Evolutionary conservation across 176 grass and related monocot species (phyloP).

Genomic region (Chloris gayana): DNA sequence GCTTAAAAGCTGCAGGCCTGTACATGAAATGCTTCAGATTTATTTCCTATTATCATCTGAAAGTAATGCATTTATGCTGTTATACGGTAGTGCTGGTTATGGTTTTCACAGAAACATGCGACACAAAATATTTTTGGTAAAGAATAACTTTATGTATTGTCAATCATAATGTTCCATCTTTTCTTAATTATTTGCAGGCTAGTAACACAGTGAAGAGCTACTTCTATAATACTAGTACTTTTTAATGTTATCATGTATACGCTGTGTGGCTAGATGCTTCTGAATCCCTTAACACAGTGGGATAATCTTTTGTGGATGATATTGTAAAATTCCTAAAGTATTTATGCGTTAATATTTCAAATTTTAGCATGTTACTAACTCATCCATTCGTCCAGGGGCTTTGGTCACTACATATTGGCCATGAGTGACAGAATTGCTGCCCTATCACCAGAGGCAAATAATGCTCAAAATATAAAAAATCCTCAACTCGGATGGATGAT

Average conservation of each 20-base stretch:
- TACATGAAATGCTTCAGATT: too few relatives aligned
- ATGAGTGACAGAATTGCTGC: slow-evolving; percentile 51
- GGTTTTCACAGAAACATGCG: not conserved
- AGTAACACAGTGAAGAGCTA: not conserved
- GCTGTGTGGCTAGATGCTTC: not conserved
- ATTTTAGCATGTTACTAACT: not conserved
- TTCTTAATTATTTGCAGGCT: not conserved
- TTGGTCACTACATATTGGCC: slow-evolving; percentile 53
- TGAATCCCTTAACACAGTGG: not conserved
- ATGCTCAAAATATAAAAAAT: slow-evolving; percentile 53
- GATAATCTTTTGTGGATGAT: not conserved
- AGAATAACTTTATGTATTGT: not conserved
- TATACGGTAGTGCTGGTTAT: not conserved
- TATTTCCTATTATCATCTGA: too few relatives aligned
- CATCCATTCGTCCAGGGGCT: slow-evolving; percentile 42
- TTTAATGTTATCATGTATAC: not conserved
- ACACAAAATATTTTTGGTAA: not conserved
- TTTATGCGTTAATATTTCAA: not conserved
- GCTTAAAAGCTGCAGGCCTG: not conserved
- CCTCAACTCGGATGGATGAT: slow-evolving; percentile 60
- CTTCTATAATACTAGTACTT: not conserved
- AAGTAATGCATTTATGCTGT: not conserved
- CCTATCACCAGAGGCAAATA: slow-evolving; percentile 54
- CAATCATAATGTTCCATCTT: not conserved
- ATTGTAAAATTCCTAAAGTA: not conserved